Evolutionary conservation across 805 yeast genomes (phyloP).

Genomic region (Kodamaea sagamina): DNA sequence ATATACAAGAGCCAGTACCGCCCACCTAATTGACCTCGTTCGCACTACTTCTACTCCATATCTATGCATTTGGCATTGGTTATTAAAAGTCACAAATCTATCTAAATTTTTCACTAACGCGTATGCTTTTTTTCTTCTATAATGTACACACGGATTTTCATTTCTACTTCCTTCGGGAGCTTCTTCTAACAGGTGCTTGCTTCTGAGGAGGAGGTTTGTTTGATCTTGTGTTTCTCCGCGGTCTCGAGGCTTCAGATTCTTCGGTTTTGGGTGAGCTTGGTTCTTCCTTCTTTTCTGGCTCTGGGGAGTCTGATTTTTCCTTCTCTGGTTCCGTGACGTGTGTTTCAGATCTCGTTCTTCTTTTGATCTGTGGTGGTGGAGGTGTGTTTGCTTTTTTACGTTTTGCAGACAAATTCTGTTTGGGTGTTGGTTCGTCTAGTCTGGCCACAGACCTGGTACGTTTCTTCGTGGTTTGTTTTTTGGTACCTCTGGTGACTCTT

Average conservation of each 20-base stretch:
- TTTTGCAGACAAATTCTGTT: constrained; percentile 1
- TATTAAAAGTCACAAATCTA: background rate
- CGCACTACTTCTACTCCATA: constrained; percentile 2
- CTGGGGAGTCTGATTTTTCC: constrained; percentile 11
- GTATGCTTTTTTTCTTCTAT: background rate
- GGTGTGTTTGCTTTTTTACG: constrained; percentile 14
- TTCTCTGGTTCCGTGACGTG: constrained; percentile 11
- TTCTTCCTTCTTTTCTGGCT: constrained; percentile 12
- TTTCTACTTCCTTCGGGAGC: constrained; percentile 16
- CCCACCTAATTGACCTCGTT: background rate
- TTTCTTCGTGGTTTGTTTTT: constrained; percentile 12
- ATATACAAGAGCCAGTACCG: background rate
- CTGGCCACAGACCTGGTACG: constrained; percentile 23
- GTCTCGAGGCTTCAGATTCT: constrained; percentile 12
- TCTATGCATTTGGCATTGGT: constrained; percentile 1
- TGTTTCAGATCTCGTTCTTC: constrained; percentile 23
- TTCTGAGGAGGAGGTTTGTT: constrained; percentile 6
- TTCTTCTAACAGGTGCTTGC: constrained; percentile 17
- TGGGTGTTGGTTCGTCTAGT: constrained; percentile 15
- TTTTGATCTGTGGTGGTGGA: constrained; percentile 13
- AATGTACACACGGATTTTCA: background rate
- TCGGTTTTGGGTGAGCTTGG: constrained; percentile 3
- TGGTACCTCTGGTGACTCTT: constrained; percentile 1
- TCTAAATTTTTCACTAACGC: background rate
- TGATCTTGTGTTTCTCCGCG: constrained; percentile 9